A percentile compares a stretch with the other conserved stretches of the same genome.
phyloP scores from a whole-genome alignment of 73 alveolate genomes.

The Paramecium octaurelia region DNA sequence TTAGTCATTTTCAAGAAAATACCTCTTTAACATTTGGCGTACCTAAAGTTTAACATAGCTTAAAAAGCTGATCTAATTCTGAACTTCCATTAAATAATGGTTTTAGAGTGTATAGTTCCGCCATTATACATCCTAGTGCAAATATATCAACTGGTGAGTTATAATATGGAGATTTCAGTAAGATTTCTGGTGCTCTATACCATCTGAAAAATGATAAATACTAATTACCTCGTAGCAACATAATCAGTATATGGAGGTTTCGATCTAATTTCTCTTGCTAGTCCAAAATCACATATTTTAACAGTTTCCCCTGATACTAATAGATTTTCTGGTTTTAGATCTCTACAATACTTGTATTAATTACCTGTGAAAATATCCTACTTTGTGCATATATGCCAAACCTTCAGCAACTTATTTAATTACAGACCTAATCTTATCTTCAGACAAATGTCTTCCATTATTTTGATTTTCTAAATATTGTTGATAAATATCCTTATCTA shows the following conservation, averaged over 20 bases:
- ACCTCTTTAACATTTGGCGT: conserved; percentile 79
- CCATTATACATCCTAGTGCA: conserved; percentile 98
- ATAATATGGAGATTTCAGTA: conserved; percentile 85
- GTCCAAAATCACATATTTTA: conserved; percentile 97
- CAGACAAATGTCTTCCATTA: conserved; percentile 74
- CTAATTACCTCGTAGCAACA: conserved; percentile 80
- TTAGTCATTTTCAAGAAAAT: not conserved
- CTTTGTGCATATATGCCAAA: conserved; percentile 92
- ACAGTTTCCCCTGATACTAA: conserved; percentile 87
- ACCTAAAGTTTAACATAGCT: conserved; percentile 93
- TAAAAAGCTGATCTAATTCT: conserved; percentile 90
- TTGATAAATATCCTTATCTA: conserved; percentile 84
- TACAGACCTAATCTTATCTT: conserved; percentile 80
- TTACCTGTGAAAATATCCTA: conserved; percentile 88
- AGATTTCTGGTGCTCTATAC: conserved; percentile 98
- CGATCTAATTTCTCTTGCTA: conserved; percentile 94
- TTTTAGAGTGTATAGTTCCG: conserved; percentile 91
- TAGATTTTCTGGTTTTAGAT: conserved; percentile 85
- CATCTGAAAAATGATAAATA: conserved; percentile 68
- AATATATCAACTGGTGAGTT: conserved; percentile 96
- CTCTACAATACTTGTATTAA: conserved; percentile 63
- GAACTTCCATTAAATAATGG: conserved; percentile 96
- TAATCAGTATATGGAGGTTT: conserved; percentile 98
- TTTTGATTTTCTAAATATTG: conserved; percentile 72
- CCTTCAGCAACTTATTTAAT: conserved; percentile 89